A percentile compares a stretch with the other conserved stretches of the same genome.
These are phyloP conservation scores for Leptodermis oblonga DNA, from an alignment of 257 asterid genomes.

Conservation along the genomic window DNA sequence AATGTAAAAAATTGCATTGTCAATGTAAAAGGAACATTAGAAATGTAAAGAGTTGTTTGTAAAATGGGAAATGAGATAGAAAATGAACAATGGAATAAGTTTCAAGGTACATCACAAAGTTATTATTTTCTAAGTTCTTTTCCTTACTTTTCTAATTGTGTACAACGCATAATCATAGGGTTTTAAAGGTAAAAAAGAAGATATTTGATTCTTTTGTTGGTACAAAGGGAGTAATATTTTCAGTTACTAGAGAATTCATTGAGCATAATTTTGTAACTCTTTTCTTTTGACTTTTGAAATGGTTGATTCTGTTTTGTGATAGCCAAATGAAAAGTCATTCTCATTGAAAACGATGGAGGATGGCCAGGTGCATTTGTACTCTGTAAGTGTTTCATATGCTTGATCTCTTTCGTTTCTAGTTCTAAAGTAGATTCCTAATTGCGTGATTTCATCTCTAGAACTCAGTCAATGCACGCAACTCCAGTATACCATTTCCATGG, in stretches of 20 bases:
- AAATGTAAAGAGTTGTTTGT: not conserved
- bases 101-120: not conserved
- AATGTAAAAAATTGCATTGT: not conserved
- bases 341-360: slow-evolving; percentile 97
- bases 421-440: not conserved
- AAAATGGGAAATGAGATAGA: not conserved
- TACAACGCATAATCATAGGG: not conserved
- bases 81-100: no score
- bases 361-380: slow-evolving; percentile 70
- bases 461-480: slow-evolving; percentile 74
- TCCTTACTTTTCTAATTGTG: not conserved
- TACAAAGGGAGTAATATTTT: not conserved
- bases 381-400: slow-evolving; percentile 48
- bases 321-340: slow-evolving; percentile 86
- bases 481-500: slow-evolving; percentile 88
- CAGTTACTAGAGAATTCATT: not conserved
- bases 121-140: not conserved
- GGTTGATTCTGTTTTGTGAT: slow-evolving; percentile 29
- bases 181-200: not conserved
- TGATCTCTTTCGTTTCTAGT: slow-evolving; percentile 8
- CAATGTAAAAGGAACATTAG: not conserved
- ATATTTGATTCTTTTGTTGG: not conserved
- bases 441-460: slow-evolving; percentile 39
- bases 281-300: not conserved
- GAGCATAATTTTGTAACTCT: not conserved